Evolutionary conservation across 148 eudicot genomes (phyloP).

Genomic region (Pharnaceum exiguum): DNA sequence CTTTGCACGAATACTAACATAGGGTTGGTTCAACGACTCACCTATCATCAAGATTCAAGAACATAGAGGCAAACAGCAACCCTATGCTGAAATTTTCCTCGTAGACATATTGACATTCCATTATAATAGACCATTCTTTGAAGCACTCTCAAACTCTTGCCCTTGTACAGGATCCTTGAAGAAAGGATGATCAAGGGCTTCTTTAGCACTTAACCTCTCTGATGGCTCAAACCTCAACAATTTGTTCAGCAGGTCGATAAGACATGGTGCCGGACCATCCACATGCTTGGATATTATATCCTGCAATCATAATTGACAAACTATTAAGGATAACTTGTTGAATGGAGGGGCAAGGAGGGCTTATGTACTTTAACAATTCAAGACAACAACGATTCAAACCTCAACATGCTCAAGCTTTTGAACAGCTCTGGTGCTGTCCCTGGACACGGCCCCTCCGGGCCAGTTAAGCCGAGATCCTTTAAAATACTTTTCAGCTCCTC

Average conservation of each 20-base stretch:
- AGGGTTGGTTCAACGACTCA: no score
- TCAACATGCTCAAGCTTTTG: conserved; percentile 53
- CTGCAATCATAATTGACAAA: conserved; percentile 52
- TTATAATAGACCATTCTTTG: no score
- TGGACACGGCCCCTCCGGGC: conserved; percentile 83
- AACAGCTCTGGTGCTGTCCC: conserved; percentile 82
- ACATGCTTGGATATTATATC: conserved; percentile 50
- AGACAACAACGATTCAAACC: conserved; percentile 30
- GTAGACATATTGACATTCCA: no score
- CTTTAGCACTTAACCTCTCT: conserved; percentile 53
- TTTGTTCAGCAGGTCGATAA: conserved; percentile 60
- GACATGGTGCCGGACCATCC: conserved; percentile 34
- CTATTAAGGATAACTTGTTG: no score
- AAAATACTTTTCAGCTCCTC: conserved; percentile 68
- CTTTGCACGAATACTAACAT: no score
- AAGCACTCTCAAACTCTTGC: no score
- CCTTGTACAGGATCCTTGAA: conserved; percentile 37
- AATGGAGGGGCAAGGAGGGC: no score
- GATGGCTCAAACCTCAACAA: conserved; percentile 67
- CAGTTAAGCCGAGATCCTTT: conserved; percentile 63
- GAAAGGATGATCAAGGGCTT: conserved; percentile 73
- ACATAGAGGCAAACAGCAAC: no score
- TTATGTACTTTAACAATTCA: background rate
- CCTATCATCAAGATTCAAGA: no score
- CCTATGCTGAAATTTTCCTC: no score